Percentiles rank a stretch among this genome's conserved stretches.
Evolutionary conservation across 345 rosid species (phyloP).

Genomic region (Toxicodendron radicans): DNA sequence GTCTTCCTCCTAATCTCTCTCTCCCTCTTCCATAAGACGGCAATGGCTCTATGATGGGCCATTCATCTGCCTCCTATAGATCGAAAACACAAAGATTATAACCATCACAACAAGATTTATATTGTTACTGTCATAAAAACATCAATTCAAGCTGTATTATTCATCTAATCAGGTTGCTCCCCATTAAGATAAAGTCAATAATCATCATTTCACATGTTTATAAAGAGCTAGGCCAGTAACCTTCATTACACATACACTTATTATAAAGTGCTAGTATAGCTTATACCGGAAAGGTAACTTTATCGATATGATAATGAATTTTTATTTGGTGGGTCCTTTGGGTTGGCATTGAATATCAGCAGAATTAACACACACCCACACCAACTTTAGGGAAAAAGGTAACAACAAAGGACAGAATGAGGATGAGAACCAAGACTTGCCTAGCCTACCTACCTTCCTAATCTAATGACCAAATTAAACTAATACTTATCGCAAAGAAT

Average conservation of each 20-base stretch:
- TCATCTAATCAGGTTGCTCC: too few relatives aligned
- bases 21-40: constrained; percentile 99
- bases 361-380: not conserved
- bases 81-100: constrained; percentile 11
- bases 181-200: too few relatives aligned
- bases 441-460: not conserved
- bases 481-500: not conserved
- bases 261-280: too few relatives aligned
- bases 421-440: constrained; percentile 9
- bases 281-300: too few relatives aligned
- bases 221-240: too few relatives aligned
- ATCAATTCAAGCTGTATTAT: not conserved
- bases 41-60: constrained; percentile 90
- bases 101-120: not conserved
- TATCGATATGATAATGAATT: too few relatives aligned
- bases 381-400: constrained; percentile 3
- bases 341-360: constrained; percentile 9
- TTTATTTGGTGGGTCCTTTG: constrained; percentile 22
- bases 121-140: not conserved
- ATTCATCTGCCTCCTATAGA: constrained; percentile 66
- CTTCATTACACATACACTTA: too few relatives aligned
- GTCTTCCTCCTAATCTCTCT: constrained; percentile 94
- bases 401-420: constrained; percentile 8
- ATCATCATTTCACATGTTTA: too few relatives aligned
- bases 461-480: constrained; percentile 4